Base-by-base conservation (phyloP, 2,329 filamentous ascomycete genomes). In the Aureobasidium mangrovei region DNA sequence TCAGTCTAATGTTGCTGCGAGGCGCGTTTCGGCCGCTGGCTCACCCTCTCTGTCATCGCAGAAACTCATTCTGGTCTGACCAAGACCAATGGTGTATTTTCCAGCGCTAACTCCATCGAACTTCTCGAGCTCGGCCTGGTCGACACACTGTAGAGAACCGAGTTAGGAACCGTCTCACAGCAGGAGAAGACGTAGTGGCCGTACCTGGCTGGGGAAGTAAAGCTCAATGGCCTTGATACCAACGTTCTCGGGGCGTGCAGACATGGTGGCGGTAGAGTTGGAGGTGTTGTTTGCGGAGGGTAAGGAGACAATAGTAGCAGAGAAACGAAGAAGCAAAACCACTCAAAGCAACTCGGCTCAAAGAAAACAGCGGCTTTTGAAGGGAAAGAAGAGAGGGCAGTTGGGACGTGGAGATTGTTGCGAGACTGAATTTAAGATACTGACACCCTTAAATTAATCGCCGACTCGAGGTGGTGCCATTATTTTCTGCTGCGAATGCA, bases 1-100 rank as follows among this genome's bases (percentile, higher is more conserved):
- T 41, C 56, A 52, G 27, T 29, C 9, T 46, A 8, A 31, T 10
- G 32, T 31, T 36, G n/a, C 18, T 18, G 26, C 43, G 24, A 18
- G 18, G 27, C 36, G 29, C 57, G 29, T n/a, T 61, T 62, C 12
- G 7, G 7, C 40, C 31, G 49, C 31, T 2, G 7, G 26, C 59
- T 61, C 60, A 75, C 73, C 73, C 69, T 77, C 75, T 57, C 75
- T 70, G 65, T 77, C 75, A 66, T 77, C 74, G 66, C 75, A 77
- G 68, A 77, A 77, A 69, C 73, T 75, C 75, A 77, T 77, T 65
- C 74, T 75, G 60, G 74, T 77, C 70, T 77, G 75, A 62, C 75
- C 75, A 57, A 77, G 73, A 57, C 75, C 75, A 68, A 77, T 77
- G 51, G 75, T 77, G 69, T 77, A 77, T 63, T 77, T 77, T 63